Conservation (phyloP, 495 filamentous ascomycete genomes). For the Friedmanniomyces endolithicus region DNA sequence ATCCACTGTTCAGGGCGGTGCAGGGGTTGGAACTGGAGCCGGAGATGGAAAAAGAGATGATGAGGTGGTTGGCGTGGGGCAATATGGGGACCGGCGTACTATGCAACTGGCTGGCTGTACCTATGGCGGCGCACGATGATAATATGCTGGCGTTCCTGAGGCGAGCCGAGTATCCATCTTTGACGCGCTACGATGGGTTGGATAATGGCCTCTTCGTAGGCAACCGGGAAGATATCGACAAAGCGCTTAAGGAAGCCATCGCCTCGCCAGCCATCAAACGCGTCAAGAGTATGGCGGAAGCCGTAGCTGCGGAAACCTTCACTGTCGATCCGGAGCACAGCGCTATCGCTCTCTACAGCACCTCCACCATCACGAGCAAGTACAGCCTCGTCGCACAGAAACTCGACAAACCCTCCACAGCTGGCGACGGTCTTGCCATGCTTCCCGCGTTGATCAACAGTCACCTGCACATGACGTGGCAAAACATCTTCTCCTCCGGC, state of each 20-base stretch:
- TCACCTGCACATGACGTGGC: constrained; percentile 78
- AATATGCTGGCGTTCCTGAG: constrained; percentile 57
- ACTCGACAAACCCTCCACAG: constrained; percentile 23
- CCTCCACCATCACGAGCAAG: constrained; percentile 41
- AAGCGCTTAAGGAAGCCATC: constrained; percentile 54
- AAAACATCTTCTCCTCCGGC: constrained; percentile 60
- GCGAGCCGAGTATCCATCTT: constrained; percentile 54
- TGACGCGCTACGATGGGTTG: constrained; percentile 64
- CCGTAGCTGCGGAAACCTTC: constrained; percentile 47
- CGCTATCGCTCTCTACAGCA: constrained; percentile 69
- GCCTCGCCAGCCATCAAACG: constrained; percentile 40
- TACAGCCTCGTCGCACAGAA: constrained; percentile 58
- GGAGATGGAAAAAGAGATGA: constrained; percentile 56
- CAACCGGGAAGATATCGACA: constrained; percentile 50
- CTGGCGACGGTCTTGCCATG: constrained; percentile 42
- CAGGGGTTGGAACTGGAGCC: constrained; percentile 44
- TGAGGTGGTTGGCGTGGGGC: constrained; percentile 87
- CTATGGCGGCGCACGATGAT: constrained; percentile 74
- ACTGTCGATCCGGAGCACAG: constrained; percentile 47
- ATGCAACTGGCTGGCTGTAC: constrained; percentile 64
- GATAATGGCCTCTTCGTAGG: constrained; percentile 63
- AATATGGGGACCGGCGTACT: constrained; percentile 81
- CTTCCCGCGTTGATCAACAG: constrained; percentile 64
- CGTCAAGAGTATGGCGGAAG: constrained; percentile 45
- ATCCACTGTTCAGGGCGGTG: constrained; percentile 60